Evolutionary conservation across 1,139 yeast species (phyloP).

Genomic region (Neolecta irregularis): DNA sequence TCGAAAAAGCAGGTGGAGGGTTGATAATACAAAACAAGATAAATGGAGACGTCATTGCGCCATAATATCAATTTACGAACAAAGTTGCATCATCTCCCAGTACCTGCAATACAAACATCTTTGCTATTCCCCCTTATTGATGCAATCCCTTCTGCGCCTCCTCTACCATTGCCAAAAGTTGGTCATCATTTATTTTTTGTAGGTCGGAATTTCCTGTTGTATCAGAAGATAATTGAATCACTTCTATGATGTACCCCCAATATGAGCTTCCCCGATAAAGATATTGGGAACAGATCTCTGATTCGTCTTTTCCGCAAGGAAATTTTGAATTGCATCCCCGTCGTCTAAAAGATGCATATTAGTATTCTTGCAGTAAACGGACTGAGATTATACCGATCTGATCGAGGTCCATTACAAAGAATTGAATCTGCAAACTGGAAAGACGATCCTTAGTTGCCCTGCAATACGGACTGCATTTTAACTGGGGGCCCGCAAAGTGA

Average conservation of each 20-base stretch:
- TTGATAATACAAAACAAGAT: too few species aligned
- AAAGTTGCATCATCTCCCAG: too few species aligned
- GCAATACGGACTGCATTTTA: constrained; percentile 48
- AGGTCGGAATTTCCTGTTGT: too few species aligned
- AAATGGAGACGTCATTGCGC: too few species aligned
- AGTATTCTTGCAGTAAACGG: neutral
- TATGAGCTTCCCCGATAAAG: constrained; percentile 77
- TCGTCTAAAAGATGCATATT: constrained; percentile 56
- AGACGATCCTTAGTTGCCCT: constrained; percentile 45
- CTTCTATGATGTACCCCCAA: constrained; percentile 95
- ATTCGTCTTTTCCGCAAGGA: constrained; percentile 61
- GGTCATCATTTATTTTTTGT: too few species aligned
- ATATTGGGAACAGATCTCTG: constrained; percentile 91
- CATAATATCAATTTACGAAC: too few species aligned
- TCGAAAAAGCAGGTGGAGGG: too few species aligned
- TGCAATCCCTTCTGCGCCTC: too few species aligned
- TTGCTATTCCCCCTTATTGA: too few species aligned
- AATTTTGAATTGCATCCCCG: constrained; percentile 61
- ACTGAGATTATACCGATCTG: constrained; percentile 21
- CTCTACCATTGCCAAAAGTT: too few species aligned
- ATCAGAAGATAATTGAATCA: too few species aligned
- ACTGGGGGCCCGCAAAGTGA: neutral
- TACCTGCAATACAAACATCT: too few species aligned
- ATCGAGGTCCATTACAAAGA: constrained; percentile 54
- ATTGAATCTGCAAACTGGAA: constrained; percentile 35